A percentile compares a stretch with the other conserved stretches of the same genome.
These are phyloP conservation scores for Arthroderma sp. DNA, from an alignment of 2,329 filamentous ascomycete species.

Conservation along the genomic window DNA sequence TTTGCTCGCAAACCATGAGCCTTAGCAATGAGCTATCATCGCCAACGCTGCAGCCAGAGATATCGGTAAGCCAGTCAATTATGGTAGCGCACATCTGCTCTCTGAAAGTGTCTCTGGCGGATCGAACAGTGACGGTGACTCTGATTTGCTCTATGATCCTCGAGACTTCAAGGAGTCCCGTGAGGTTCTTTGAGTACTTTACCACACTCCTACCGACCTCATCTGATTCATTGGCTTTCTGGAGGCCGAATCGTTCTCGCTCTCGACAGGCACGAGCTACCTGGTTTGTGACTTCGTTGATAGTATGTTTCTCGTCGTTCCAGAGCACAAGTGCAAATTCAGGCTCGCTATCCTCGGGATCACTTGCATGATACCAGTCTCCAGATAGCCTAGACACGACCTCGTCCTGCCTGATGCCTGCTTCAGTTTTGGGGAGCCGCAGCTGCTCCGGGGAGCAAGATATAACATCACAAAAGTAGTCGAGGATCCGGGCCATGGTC, in stretches of 20 bases:
- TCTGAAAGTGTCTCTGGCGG: slow-evolving; percentile 84
- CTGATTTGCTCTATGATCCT: slow-evolving; percentile 89
- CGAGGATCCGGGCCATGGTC: slow-evolving; percentile 73
- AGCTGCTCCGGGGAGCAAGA: slow-evolving; percentile 96
- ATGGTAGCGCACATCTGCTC: slow-evolving; percentile 99
- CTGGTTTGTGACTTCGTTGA: slow-evolving; percentile 79
- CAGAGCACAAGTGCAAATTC: slow-evolving; percentile 82
- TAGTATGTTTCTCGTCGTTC: slow-evolving; percentile 98
- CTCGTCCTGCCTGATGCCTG: slow-evolving; percentile 73
- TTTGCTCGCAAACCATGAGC: slow-evolving; percentile 75
- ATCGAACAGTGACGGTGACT: slow-evolving; percentile 87
- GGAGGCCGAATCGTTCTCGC: slow-evolving; percentile 53
- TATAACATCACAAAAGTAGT: slow-evolving; percentile 95
- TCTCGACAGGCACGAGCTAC: slow-evolving; percentile 79
- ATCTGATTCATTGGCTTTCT: slow-evolving; percentile 78
- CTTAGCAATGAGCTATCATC: slow-evolving; percentile 67
- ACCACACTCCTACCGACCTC: slow-evolving; percentile 77
- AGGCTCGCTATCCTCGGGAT: slow-evolving; percentile 49
- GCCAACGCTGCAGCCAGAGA: slow-evolving; percentile 76
- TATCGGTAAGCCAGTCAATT: slow-evolving; percentile 90
- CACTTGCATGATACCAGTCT: slow-evolving; percentile 57
- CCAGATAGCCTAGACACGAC: slow-evolving; percentile 61
- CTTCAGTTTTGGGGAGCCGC: slow-evolving; percentile 68
- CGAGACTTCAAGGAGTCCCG: slow-evolving; percentile 62
- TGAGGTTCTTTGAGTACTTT: slow-evolving; percentile 60